Base-by-base conservation (phyloP, 2,329 filamentous ascomycete species). In the Paecilomyces sp. region DNA sequence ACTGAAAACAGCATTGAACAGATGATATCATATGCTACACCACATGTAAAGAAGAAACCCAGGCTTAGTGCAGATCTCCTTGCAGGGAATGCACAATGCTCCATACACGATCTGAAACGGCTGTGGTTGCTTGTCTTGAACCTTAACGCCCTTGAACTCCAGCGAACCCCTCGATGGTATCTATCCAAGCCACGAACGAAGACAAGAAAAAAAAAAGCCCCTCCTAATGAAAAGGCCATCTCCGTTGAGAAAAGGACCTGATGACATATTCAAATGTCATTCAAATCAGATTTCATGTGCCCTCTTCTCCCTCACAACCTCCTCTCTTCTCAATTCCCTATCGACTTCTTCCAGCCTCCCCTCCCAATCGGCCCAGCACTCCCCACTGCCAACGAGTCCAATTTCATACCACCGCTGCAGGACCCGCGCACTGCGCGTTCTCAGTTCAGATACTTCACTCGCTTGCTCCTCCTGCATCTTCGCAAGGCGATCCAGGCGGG, bases 401-500 rank as follows among this genome's bases (percentile, higher is more conserved):
- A 84, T 78, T 71, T 92, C 87, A 74, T 93, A 92, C 88, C 91
- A 95, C 36, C 79, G 75, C 64, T 87, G 82, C 61, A 91, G 75
- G 25, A 83, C 77, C 63, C 73, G 72, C 28, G 77, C 78, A 57
- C 76, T 79, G 12, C 76, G 72, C 9, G 74, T 67, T 34, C 77
- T 68, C 57, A 81, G 60, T 57, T 76, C 76, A 6, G 73, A 74
- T 12, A 80, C 70, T 34, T 75, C 69, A 12, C 60, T 63, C 15
- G 73, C 72, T 63, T 80, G 75, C 22, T 71, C 66, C 3, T 72
- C 68, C 67, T 80, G 78, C 36, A 64, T 67, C 30, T 64, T 59
- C 54, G 71, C 64, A 12, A 78, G 58, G 34, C 67, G 67, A 58
- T 77, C 72, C 8, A 81, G 62, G 12, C 74, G 71, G n/a, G 78